Percentiles rank a stretch among this genome's conserved stretches.
phyloP scores from a whole-genome alignment of 306 rosid genomes.

The Begonia fuchsioides region DNA sequence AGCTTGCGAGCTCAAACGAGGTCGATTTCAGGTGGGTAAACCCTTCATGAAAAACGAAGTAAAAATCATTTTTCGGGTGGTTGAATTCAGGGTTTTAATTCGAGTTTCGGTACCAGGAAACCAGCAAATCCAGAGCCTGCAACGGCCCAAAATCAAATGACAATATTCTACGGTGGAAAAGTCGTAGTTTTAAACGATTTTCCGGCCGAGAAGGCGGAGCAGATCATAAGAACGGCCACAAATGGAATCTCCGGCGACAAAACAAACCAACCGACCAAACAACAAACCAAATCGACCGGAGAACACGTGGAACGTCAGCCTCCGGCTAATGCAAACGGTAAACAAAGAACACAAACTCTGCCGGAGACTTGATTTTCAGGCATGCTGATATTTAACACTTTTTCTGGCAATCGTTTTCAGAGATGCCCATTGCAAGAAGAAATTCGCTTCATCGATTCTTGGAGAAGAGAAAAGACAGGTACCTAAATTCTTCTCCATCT shows the following conservation, averaged over 20 bases:
- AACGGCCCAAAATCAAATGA: constrained; percentile 36
- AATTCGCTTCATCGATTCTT: constrained; percentile 74
- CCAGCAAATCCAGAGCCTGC: constrained; percentile 10
- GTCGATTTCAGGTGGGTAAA: constrained; percentile 28
- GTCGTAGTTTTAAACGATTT: constrained; percentile 51
- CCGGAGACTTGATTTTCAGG: too few species aligned
- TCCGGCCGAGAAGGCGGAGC: constrained; percentile 37
- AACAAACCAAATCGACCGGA: constrained; percentile 1
- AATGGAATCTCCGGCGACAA: constrained; percentile 11
- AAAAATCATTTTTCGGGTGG: too few species aligned
- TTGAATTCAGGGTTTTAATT: too few species aligned
- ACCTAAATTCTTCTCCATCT: background rate
- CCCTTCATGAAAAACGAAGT: too few species aligned
- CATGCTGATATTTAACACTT: background rate
- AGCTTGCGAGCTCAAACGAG: constrained; percentile 13
- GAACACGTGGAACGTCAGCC: constrained; percentile 14
- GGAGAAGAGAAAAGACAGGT: constrained; percentile 93
- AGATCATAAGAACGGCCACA: constrained; percentile 53
- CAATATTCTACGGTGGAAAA: constrained; percentile 56
- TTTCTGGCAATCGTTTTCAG: constrained; percentile 19
- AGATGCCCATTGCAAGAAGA: constrained; percentile 69
- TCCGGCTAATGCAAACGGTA: constrained; percentile 28
- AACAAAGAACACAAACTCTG: background rate
- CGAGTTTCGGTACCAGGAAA: constrained; percentile 15
- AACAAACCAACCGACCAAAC: background rate